Evolutionary conservation across 805 yeast genomes (phyloP).

Genomic region (Sugiyamaella smithiae): DNA sequence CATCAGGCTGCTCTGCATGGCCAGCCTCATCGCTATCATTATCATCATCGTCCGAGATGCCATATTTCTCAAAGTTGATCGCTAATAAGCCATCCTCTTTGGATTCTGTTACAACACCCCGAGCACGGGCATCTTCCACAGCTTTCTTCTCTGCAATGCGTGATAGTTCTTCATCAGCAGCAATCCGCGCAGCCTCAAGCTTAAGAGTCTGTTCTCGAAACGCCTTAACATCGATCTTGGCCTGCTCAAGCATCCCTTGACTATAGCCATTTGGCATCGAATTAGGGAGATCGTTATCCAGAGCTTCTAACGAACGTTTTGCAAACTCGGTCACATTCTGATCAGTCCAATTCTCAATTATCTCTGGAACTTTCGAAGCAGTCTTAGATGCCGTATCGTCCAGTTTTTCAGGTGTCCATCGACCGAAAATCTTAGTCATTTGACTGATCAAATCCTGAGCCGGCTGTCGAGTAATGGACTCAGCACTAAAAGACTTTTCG

Average conservation of each 20-base stretch:
- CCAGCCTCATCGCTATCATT: neutral
- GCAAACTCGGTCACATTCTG: constrained; percentile 4
- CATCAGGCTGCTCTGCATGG: constrained; percentile 1
- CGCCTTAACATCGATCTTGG: constrained; percentile 21
- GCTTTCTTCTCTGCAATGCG: neutral
- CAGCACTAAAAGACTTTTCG: constrained; percentile 1
- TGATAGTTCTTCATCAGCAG: constrained; percentile 1
- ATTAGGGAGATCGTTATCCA: neutral
- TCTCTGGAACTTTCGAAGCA: neutral
- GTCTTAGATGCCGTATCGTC: neutral
- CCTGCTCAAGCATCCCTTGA: constrained; percentile 1
- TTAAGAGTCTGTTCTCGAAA: constrained; percentile 23
- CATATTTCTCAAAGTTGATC: constrained; percentile 6
- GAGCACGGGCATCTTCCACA: neutral
- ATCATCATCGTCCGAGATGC: constrained; percentile 8
- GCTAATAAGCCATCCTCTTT: neutral
- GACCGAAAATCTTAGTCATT: neutral
- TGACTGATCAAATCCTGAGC: constrained; percentile 4
- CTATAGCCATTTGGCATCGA: neutral
- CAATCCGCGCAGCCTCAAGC: constrained; percentile 13
- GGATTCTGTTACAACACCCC: neutral
- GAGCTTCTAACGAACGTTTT: neutral
- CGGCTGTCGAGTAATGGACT: constrained; percentile 3
- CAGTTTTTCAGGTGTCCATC: constrained; percentile 1
- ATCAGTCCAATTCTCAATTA: constrained; percentile 1